Evolutionary conservation across 768 basidiomycete genomes (phyloP).

Genomic region (Lentinus brumalis): DNA sequence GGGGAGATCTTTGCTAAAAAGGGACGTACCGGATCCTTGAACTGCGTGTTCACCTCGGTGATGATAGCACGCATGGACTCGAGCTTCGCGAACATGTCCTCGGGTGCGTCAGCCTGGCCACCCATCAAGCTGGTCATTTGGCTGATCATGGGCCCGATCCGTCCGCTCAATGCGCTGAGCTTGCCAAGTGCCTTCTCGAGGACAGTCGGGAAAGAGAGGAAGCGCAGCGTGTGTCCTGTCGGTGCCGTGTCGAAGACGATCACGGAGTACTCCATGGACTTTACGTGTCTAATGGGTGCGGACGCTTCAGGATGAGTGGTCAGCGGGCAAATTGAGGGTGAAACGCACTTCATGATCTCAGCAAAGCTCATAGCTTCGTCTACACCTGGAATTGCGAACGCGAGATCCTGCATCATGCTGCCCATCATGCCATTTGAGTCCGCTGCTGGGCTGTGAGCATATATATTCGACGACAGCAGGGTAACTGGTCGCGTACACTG

Average conservation of each 20-base stretch:
- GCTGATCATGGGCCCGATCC: conserved; percentile 96
- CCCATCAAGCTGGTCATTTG: conserved; percentile 99
- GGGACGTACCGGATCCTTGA: conserved; percentile 90
- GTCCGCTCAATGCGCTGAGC: conserved; percentile 87
- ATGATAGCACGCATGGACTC: conserved; percentile 97
- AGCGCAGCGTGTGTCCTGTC: conserved; percentile 96
- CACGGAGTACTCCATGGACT: conserved; percentile 99
- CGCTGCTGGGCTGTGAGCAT: conserved; percentile 45
- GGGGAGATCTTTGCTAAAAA: not conserved
- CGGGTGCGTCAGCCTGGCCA: conserved; percentile 84
- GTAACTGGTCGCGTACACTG: conserved; percentile 61
- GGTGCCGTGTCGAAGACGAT: conserved; percentile 99
- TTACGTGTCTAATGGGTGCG: conserved; percentile 77
- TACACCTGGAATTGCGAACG: conserved; percentile 98
- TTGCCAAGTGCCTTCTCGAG: conserved; percentile 97
- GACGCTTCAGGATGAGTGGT: not conserved
- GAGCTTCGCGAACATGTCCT: conserved; percentile 98
- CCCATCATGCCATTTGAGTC: conserved; percentile 96
- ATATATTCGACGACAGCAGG: not conserved
- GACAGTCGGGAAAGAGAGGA: conserved; percentile 98
- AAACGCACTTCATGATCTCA: conserved; percentile 96
- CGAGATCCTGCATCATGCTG: conserved; percentile 99
- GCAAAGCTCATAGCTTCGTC: conserved; percentile 99
- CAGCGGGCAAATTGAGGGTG: not conserved
- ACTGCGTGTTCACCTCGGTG: conserved; percentile 98